Evolutionary conservation across 768 basidiomycete genomes (phyloP).

Genomic region (Suillus lakei): DNA sequence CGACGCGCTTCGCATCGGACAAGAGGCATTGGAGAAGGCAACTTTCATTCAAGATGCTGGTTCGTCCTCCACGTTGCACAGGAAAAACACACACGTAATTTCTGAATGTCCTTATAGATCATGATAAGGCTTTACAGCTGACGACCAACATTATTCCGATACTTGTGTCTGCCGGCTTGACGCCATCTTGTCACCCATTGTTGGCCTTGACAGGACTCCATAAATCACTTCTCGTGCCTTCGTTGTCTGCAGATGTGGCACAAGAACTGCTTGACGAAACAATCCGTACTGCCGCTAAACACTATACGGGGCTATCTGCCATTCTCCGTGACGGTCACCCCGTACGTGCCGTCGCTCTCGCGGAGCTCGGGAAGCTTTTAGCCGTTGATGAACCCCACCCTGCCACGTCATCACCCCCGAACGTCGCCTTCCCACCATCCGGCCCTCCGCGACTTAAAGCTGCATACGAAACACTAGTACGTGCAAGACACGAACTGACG

Average conservation of each 20-base stretch:
- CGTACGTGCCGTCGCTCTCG: conserved; percentile 70
- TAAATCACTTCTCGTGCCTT: conserved; percentile 64
- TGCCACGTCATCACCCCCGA: conserved; percentile 21
- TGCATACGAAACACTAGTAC: conserved; percentile 66
- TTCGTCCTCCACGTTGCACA: conserved; percentile 29
- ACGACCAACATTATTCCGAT: conserved; percentile 70
- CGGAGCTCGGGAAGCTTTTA: conserved; percentile 83
- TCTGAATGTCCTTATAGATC: conserved; percentile 46
- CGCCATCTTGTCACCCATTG: conserved; percentile 77
- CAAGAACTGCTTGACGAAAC: conserved; percentile 65
- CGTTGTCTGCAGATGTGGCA: conserved; percentile 44
- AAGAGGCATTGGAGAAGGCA: conserved; percentile 79
- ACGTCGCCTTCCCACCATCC: conserved; percentile 62
- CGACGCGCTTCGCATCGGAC: conserved; percentile 69
- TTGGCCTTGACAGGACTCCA: conserved; percentile 76
- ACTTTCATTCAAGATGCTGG: conserved; percentile 62
- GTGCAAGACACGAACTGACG: conserved; percentile 62
- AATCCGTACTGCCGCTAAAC: conserved; percentile 59
- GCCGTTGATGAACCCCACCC: conserved; percentile 75
- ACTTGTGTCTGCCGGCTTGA: conserved; percentile 59
- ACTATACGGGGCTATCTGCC: conserved; percentile 54
- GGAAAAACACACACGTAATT: not conserved
- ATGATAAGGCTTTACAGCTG: conserved; percentile 57
- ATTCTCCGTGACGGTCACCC: conserved; percentile 75
- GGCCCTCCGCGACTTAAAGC: conserved; percentile 65